These are phyloP conservation scores for rapeseed (Brassica napus) DNA, from an alignment of 345 rosid genomes.

Conservation along the genomic window DNA sequence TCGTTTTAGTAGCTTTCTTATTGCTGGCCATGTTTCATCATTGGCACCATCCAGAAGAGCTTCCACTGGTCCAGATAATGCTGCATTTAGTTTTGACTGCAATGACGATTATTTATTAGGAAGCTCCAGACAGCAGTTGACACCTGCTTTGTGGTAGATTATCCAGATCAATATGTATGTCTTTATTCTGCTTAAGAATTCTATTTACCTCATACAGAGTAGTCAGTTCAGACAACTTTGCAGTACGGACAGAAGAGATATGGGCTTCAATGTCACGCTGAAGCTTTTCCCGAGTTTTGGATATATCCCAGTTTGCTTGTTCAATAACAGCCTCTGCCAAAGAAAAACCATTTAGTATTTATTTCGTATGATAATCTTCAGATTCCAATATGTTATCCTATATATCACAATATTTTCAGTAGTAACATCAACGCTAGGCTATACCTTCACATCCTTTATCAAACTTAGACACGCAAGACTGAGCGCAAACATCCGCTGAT, in stretches of 20 bases:
- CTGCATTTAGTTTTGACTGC: constrained; percentile 75
- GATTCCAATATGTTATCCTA: constrained; percentile 9
- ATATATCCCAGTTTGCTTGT: constrained; percentile 91
- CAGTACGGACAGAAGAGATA: constrained; percentile 72
- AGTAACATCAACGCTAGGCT: constrained; percentile 2
- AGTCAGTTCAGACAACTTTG: constrained; percentile 79
- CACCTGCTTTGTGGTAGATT: constrained; percentile 10
- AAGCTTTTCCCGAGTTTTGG: constrained; percentile 76
- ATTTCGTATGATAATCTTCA: constrained; percentile 17
- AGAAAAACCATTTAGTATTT: constrained; percentile 21
- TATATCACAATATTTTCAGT: constrained; percentile 1
- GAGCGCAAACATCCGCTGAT: constrained; percentile 56
- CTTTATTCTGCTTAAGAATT: constrained; percentile 11
- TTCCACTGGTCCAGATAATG: constrained; percentile 85
- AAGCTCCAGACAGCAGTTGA: constrained; percentile 13
- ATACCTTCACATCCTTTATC: constrained; percentile 80
- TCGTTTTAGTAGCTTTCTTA: constrained; percentile 65
- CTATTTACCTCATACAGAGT: constrained; percentile 69
- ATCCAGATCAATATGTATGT: constrained; percentile 12
- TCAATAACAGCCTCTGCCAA: constrained; percentile 74
- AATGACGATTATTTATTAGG: constrained; percentile 30
- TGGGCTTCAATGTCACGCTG: constrained; percentile 86
- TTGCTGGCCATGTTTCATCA: constrained; percentile 85
- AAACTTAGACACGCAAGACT: constrained; percentile 55
- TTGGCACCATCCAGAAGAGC: constrained; percentile 89